Percentiles rank a stretch among this genome's conserved stretches.
These are phyloP conservation scores for Thielaviopsis musarum DNA, from an alignment of 2,329 filamentous ascomycete species.

Conservation along the genomic window DNA sequence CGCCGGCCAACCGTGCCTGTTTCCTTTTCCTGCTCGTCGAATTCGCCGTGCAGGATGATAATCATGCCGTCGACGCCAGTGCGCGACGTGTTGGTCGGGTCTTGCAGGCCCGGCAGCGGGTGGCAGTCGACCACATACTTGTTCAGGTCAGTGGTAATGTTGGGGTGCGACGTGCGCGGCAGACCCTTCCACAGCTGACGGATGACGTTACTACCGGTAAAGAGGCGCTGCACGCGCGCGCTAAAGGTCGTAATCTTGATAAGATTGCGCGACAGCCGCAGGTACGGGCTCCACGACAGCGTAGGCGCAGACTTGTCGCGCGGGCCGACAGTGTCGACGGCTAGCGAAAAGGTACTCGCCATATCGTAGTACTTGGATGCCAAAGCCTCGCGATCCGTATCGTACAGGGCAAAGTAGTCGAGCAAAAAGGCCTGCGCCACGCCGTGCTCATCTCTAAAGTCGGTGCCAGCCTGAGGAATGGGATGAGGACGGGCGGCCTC, in stretches of 20 bases:
- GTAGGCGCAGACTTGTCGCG: conserved; percentile 28
- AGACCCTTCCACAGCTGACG: conserved; percentile 51
- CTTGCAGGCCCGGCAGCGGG: conserved; percentile 51
- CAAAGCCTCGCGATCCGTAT: conserved; percentile 49
- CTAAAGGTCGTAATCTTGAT: conserved; percentile 45
- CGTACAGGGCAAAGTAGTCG: conserved; percentile 58
- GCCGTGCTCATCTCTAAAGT: conserved; percentile 57
- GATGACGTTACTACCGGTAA: conserved; percentile 48
- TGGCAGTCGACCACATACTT: conserved; percentile 78
- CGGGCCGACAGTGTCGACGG: conserved; percentile 45
- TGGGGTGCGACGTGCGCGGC: conserved; percentile 58
- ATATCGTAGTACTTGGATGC: conserved; percentile 57
- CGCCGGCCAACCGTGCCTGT: conserved; percentile 44
- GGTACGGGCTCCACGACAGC: conserved; percentile 56
- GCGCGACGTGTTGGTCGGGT: conserved; percentile 45
- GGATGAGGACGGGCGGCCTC: conserved; percentile 34
- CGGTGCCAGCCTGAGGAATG: conserved; percentile 45
- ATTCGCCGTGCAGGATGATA: conserved; percentile 68
- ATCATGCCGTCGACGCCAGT: conserved; percentile 62
- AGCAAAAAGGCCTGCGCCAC: conserved; percentile 63
- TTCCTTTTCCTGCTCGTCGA: conserved; percentile 50
- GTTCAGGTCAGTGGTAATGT: conserved; percentile 45
- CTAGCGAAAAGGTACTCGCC: conserved; percentile 57
- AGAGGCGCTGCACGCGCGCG: conserved; percentile 47
- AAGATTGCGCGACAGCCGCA: conserved; percentile 64